Evolutionary conservation across 73 alveolate species (phyloP).

Genomic region (Tetrahymena borealis): DNA sequence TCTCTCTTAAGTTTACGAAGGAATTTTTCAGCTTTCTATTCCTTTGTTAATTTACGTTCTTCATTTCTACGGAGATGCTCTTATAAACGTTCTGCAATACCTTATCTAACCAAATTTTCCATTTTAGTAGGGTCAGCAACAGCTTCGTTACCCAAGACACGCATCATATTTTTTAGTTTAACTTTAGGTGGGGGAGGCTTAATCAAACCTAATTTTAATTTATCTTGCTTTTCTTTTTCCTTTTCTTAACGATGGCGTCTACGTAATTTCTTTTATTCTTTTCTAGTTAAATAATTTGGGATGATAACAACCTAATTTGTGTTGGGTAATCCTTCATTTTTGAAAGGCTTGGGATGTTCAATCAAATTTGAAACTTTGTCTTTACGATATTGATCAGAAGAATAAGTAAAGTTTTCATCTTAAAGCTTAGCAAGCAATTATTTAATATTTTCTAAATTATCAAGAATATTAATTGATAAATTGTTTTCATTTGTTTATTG

Average conservation of each 20-base stretch:
- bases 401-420: slow-evolving; percentile 17
- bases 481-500: background rate
- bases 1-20: slow-evolving; percentile 71
- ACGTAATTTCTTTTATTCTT: slow-evolving; percentile 72
- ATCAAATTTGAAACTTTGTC: slow-evolving; percentile 65
- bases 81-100: slow-evolving; percentile 57
- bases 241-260: slow-evolving; percentile 59
- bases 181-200: slow-evolving; percentile 83
- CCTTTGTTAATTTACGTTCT: slow-evolving; percentile 69
- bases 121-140: slow-evolving; percentile 74
- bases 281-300: slow-evolving; percentile 63
- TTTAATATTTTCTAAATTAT: background rate
- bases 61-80: slow-evolving; percentile 66
- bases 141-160: slow-evolving; percentile 74
- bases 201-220: slow-evolving; percentile 69
- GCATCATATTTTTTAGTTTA: slow-evolving; percentile 70
- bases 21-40: slow-evolving; percentile 70
- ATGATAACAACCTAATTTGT: slow-evolving; percentile 38
- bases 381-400: slow-evolving; percentile 14
- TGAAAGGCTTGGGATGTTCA: slow-evolving; percentile 68
- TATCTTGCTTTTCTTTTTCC: slow-evolving; percentile 76
- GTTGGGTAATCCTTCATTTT: slow-evolving; percentile 54
- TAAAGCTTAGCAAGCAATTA: background rate
- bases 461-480: background rate
- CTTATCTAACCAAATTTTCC: slow-evolving; percentile 66